Conservation (phyloP, 306 rosid genomes). For the Comarum palustre region DNA sequence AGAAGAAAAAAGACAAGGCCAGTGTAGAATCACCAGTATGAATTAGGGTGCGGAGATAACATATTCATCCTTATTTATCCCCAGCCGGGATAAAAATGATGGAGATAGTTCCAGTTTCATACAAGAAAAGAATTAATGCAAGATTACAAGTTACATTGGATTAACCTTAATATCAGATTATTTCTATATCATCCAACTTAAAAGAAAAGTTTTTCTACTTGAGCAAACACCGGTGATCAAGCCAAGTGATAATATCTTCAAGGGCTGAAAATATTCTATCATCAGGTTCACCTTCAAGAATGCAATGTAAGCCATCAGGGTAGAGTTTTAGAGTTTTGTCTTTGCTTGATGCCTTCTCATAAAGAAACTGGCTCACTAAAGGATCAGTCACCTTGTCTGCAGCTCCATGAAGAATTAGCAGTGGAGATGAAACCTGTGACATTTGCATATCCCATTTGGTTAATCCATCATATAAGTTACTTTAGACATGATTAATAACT, state of each 20-base stretch:
- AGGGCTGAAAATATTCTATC: slow-evolving; percentile 58
- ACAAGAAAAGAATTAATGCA: background rate
- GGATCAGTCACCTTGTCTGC: slow-evolving; percentile 87
- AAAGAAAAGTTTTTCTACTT: background rate
- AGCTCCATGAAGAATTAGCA: slow-evolving; percentile 81
- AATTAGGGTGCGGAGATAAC: no score
- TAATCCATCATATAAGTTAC: background rate
- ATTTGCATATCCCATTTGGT: background rate
- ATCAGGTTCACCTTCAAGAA: slow-evolving; percentile 89
- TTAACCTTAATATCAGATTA: background rate
- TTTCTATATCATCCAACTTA: background rate
- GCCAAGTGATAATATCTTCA: slow-evolving; percentile 72
- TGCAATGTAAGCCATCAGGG: slow-evolving; percentile 66
- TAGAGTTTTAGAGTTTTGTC: slow-evolving; percentile 70
- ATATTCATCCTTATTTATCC: no score
- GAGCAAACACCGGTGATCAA: slow-evolving; percentile 45
- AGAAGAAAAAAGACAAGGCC: no score
- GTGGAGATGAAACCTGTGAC: slow-evolving; percentile 68
- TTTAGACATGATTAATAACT: no score
- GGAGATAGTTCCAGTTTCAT: background rate
- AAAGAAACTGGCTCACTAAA: slow-evolving; percentile 64
- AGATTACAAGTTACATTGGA: background rate
- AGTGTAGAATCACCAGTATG: no score
- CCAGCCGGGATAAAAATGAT: background rate
- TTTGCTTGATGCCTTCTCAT: slow-evolving; percentile 64